phyloP scores from a whole-genome alignment of 352 stramenopile genomes.

The Globisporangium okanoganense region DNA sequence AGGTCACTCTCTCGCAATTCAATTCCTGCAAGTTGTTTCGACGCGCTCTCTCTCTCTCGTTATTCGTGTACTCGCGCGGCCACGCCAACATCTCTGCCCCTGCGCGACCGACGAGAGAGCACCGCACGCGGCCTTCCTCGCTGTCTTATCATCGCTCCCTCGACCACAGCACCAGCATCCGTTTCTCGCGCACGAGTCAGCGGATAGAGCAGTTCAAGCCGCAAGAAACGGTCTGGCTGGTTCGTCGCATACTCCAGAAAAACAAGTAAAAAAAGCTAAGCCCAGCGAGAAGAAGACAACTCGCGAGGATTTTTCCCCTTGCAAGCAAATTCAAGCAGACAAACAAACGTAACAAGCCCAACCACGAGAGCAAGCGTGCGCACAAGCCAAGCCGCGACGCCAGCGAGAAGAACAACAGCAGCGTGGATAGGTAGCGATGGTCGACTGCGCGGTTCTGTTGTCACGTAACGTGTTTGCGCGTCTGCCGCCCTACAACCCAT shows the following conservation, averaged over 20 bases:
- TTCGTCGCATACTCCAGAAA: slow-evolving; percentile 8
- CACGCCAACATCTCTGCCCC: slow-evolving; percentile 11
- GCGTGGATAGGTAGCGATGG: slow-evolving; percentile 13
- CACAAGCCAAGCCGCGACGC: neutral
- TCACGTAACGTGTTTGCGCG: slow-evolving; percentile 77
- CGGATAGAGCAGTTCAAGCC: neutral
- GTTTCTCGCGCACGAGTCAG: neutral
- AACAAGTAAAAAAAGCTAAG: neutral
- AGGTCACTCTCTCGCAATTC: too few species aligned
- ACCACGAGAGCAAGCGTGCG: neutral
- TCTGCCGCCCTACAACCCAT: slow-evolving; percentile 85
- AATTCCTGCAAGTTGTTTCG: too few species aligned
- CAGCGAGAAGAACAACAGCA: neutral
- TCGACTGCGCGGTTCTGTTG: slow-evolving; percentile 38
- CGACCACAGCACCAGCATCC: neutral
- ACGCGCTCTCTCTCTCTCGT: neutral
- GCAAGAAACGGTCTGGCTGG: slow-evolving; percentile 7
- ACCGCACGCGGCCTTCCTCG: neutral
- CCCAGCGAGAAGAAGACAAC: slow-evolving; percentile 2
- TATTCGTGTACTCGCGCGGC: slow-evolving; percentile 7
- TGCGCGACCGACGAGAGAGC: neutral
- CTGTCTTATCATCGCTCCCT: neutral
- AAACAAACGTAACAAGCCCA: neutral
- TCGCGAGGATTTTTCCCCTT: slow-evolving; percentile 1
- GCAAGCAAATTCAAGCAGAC: neutral